Conservation (phyloP, 2,329 filamentous ascomycete species). For the Periglandula ipomoeae region DNA sequence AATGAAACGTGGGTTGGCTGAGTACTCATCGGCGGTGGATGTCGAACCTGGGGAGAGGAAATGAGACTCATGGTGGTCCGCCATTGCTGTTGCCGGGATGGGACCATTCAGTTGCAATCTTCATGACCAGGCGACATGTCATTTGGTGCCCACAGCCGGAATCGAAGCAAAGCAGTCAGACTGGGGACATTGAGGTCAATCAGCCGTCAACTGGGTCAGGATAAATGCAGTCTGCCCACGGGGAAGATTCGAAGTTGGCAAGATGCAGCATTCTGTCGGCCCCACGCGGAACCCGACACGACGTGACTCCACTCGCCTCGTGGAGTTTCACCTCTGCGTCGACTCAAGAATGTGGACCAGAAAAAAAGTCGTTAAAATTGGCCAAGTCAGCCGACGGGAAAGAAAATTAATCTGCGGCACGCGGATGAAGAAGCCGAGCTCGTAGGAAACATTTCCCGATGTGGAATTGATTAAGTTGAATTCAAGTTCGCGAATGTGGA, state of each 20-base stretch:
- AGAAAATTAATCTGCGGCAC: too few species aligned
- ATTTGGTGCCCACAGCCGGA: neutral
- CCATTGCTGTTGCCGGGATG: constrained; percentile 1
- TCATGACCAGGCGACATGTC: neutral
- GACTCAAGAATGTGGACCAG: too few species aligned
- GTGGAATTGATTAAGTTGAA: too few species aligned
- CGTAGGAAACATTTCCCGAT: too few species aligned
- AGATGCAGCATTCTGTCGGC: neutral
- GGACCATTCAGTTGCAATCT: neutral
- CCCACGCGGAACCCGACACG: neutral
- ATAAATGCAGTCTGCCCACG: neutral
- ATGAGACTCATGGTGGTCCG: constrained; percentile 5
- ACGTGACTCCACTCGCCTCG: too few species aligned
- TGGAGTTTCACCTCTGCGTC: too few species aligned
- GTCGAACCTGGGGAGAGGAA: constrained; percentile 13
- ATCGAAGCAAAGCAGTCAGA: too few species aligned
- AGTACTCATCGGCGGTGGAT: constrained; percentile 21
- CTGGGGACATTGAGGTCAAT: too few species aligned
- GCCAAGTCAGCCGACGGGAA: too few species aligned
- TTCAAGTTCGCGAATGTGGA: too few species aligned
- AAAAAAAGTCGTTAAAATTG: too few species aligned
- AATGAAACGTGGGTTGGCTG: constrained; percentile 30
- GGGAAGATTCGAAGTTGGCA: neutral
- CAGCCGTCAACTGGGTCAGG: neutral
- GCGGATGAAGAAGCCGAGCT: too few species aligned